phyloP scores from a whole-genome alignment of 805 yeast species.

The Nakazawaea sp. region DNA sequence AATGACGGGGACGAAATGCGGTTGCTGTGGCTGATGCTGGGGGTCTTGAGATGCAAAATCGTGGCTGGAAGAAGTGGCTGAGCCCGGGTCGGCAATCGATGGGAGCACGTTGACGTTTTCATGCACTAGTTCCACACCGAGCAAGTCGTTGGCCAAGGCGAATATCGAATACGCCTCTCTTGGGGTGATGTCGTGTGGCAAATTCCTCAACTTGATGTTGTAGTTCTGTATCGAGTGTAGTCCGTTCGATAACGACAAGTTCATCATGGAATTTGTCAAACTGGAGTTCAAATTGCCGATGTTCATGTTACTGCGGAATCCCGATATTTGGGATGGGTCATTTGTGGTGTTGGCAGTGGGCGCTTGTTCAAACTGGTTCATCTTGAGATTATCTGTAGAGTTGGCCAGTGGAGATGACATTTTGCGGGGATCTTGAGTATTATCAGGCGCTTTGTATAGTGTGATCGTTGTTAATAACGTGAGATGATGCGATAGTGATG shows the following conservation, averaged over 20 bases:
- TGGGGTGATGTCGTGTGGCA: constrained; percentile 56
- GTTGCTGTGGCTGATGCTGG: constrained; percentile 12
- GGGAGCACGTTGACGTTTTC: constrained; percentile 12
- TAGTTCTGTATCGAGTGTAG: constrained; percentile 7
- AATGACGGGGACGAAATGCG: constrained; percentile 24
- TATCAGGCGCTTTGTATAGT: too few relatives aligned
- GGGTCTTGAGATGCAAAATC: background rate
- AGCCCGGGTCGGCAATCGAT: constrained; percentile 1
- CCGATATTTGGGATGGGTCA: constrained; percentile 4
- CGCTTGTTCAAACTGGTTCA: constrained; percentile 1
- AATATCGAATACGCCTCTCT: constrained; percentile 67
- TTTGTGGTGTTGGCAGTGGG: background rate
- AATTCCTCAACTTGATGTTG: constrained; percentile 38
- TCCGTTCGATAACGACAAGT: constrained; percentile 11
- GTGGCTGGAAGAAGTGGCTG: constrained; percentile 14
- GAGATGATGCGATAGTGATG: too few relatives aligned
- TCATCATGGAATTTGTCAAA: constrained; percentile 12
- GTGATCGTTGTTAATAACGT: too few relatives aligned
- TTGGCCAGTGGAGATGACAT: constrained; percentile 11
- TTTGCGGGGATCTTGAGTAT: too few relatives aligned
- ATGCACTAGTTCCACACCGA: constrained; percentile 40
- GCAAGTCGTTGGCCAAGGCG: constrained; percentile 60
- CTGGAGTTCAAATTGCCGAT: constrained; percentile 3
- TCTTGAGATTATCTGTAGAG: constrained; percentile 13
- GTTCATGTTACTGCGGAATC: constrained; percentile 6